Evolutionary conservation across 2,329 filamentous ascomycete genomes (phyloP).

Genomic region (Ceratocystiopsis brevicomis): DNA sequence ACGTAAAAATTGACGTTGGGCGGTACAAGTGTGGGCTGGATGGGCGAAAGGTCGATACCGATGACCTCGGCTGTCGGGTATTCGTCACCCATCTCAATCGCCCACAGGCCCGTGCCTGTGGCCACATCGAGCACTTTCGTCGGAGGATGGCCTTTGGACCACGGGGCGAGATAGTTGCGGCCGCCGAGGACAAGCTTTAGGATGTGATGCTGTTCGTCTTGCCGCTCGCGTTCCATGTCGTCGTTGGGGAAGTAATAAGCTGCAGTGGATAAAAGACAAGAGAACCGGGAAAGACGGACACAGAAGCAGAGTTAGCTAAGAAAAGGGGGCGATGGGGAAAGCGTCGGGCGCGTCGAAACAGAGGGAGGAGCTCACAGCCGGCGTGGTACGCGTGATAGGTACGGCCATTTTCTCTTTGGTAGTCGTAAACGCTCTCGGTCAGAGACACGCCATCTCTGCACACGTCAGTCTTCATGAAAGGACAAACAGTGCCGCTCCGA

Average conservation of each 20-base stretch:
- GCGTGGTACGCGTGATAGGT: slow-evolving; percentile 17
- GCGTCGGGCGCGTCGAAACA: background rate
- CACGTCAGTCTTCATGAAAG: background rate
- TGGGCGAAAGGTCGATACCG: slow-evolving; percentile 48
- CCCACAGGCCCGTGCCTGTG: slow-evolving; percentile 43
- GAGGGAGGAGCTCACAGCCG: slow-evolving; percentile 12
- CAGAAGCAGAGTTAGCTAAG: background rate
- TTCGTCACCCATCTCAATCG: slow-evolving; percentile 45
- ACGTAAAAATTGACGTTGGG: slow-evolving; percentile 58
- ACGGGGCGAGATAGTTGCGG: slow-evolving; percentile 15
- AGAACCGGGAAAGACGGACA: too few relatives aligned
- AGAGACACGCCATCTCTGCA: slow-evolving; percentile 13
- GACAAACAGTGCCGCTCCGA: too few relatives aligned
- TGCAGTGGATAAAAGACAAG: slow-evolving; percentile 2
- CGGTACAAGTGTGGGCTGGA: slow-evolving; percentile 47
- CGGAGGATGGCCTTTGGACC: slow-evolving; percentile 12
- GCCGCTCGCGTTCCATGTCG: slow-evolving; percentile 14
- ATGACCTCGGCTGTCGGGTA: slow-evolving; percentile 40
- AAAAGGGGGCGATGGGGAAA: background rate
- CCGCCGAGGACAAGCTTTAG: slow-evolving; percentile 15
- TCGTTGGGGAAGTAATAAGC: slow-evolving; percentile 20
- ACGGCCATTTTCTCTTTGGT: slow-evolving; percentile 14
- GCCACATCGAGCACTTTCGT: slow-evolving; percentile 20
- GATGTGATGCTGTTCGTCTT: slow-evolving; percentile 16
- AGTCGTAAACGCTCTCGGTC: slow-evolving; percentile 15